Conservation (phyloP, 1,284 basidiomycete species). For the Sporisorium iseilematis-ciliati region DNA sequence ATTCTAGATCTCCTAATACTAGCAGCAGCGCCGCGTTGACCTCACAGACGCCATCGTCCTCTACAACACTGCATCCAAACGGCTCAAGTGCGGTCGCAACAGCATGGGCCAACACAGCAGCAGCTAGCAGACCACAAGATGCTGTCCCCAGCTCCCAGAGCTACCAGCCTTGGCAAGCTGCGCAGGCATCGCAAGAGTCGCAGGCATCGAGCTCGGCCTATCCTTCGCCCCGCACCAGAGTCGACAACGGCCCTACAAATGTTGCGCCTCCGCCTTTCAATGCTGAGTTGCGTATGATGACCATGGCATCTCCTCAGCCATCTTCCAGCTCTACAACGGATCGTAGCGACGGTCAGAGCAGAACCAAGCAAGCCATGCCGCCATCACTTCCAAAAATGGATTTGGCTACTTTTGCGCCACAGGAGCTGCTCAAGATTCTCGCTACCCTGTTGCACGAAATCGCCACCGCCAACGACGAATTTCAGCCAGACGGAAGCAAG, state of each 20-base stretch:
- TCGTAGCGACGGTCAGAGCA: constrained; percentile 8
- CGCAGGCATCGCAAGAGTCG: constrained; percentile 6
- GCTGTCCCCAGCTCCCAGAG: background rate
- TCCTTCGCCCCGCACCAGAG: constrained; percentile 30
- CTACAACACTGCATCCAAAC: background rate
- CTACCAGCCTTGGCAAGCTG: background rate
- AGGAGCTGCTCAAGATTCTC: constrained; percentile 84
- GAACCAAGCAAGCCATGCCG: constrained; percentile 19
- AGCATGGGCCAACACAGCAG: constrained; percentile 3
- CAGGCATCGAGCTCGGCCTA: constrained; percentile 6
- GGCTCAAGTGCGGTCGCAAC: background rate
- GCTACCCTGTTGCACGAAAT: constrained; percentile 91
- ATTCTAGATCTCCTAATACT: constrained; percentile 8
- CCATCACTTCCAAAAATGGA: constrained; percentile 71
- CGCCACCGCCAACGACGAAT: constrained; percentile 85
- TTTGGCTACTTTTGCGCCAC: constrained; percentile 74
- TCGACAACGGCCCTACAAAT: constrained; percentile 2
- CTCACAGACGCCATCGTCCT: constrained; percentile 3
- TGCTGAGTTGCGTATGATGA: background rate
- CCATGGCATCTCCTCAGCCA: constrained; percentile 9
- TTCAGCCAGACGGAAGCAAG: constrained; percentile 54
- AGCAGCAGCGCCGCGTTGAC: background rate
- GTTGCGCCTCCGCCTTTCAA: background rate
- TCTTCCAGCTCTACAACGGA: constrained; percentile 16
- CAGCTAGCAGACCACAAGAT: constrained; percentile 5